Base-by-base conservation (phyloP, 2,329 filamentous ascomycete genomes). In the Pyrenophora seminiperda region DNA sequence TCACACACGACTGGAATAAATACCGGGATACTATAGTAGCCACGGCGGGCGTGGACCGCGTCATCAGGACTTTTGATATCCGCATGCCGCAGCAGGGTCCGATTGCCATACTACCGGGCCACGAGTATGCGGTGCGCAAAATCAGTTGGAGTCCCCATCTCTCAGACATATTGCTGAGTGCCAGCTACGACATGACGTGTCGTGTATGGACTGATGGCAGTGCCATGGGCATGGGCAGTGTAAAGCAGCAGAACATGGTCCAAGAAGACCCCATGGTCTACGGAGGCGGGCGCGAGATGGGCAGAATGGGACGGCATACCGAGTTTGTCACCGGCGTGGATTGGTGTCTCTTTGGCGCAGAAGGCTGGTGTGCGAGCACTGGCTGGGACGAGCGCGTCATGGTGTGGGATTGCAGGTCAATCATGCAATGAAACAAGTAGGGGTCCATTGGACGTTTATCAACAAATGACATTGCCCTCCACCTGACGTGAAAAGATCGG, bases 1-100 rank as follows among this genome's bases (percentile, higher is more conserved):
- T 99, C 24, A 96, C 92, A 0, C 94, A 97, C 75, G 94, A 99
- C 74, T 99, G 94, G 94, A 99, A 99, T 77, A 99, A 99, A 75
- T 99, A 99, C 76, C 84, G 89, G 31, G 85, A 91, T 59, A 88
- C 86, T 0, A 80, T 97, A 19, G 78, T 99, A 46, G 94, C 94
- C 0, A 91, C 91, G 0, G 94, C 85, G 1, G 93, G 94, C 46
- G 94, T 97, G 3, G 94, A 99, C 73, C 83, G 89, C 45, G 77
- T 88, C 14, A 87, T 99, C 53, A 86, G 94, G 39, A 94, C 89
- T 0, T 97, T 97, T 66, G 94, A 99, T 72, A 87, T 97, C 37
- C 82, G 94, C 34, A 88, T 85, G 63, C 88, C 90, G 1, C 76
- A 80, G 4, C 84, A 81, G 4, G 91, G 91, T 0, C 90, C 93